phyloP scores from a whole-genome alignment of 2,329 filamentous ascomycete species.

The Diplodia corticola region DNA sequence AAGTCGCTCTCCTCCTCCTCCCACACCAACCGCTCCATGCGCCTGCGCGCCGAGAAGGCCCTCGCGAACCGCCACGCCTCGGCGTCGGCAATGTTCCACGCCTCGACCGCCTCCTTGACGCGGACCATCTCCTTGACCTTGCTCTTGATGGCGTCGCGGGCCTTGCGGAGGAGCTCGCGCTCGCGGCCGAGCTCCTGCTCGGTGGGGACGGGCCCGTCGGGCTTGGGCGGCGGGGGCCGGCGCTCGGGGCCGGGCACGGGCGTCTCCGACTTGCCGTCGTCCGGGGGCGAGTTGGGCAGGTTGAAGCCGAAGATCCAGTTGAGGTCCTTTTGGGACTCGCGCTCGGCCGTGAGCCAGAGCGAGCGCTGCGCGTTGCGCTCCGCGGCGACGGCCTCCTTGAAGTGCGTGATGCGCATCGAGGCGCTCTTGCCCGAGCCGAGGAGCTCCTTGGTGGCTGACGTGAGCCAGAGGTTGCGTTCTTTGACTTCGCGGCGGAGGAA shows the following conservation, averaged over 20 bases:
- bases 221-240: conserved; percentile 50
- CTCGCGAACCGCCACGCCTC: conserved; percentile 76
- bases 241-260: conserved; percentile 61
- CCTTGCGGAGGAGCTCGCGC: conserved; percentile 55
- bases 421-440: conserved; percentile 64
- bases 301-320: conserved; percentile 90
- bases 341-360: conserved; percentile 79
- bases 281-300: conserved; percentile 54
- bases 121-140: conserved; percentile 35
- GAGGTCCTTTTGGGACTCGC: conserved; percentile 64
- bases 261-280: conserved; percentile 57
- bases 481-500: conserved; percentile 61
- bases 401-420: conserved; percentile 65
- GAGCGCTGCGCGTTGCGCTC: conserved; percentile 56
- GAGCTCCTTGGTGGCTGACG: conserved; percentile 67
- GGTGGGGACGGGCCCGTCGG: conserved; percentile 50
- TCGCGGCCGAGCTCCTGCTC: conserved; percentile 59
- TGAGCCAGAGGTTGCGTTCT: conserved; percentile 76
- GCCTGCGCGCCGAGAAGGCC: conserved; percentile 64
- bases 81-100: conserved; percentile 65
- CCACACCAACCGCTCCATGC: conserved; percentile 66
- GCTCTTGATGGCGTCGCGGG: conserved; percentile 45
- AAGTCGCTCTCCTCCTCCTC: conserved; percentile 68
- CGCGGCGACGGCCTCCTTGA: conserved; percentile 81
- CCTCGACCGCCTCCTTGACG: conserved; percentile 49